Percentiles rank a stretch among this genome's conserved stretches.
Evolutionary conservation across 2,329 filamentous ascomycete genomes (phyloP).

Genomic region (Setomelanomma holmii): DNA sequence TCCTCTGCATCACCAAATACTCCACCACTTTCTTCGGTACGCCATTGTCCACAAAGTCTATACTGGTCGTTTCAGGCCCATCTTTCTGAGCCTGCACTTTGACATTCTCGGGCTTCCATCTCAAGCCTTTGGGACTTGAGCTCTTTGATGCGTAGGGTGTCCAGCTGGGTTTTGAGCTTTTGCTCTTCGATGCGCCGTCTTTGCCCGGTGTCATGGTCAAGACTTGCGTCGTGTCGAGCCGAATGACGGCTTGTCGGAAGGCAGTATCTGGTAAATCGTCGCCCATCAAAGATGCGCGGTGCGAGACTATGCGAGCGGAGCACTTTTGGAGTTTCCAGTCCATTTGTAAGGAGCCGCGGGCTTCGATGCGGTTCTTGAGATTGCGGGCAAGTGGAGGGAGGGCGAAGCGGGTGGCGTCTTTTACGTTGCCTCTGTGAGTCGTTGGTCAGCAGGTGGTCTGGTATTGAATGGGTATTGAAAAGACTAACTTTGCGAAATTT

Average conservation of each 20-base stretch:
- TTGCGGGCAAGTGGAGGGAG: constrained; percentile 59
- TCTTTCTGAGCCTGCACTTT: not conserved
- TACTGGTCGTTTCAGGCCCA: not conserved
- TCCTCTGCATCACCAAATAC: constrained; percentile 68
- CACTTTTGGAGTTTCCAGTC: constrained; percentile 42
- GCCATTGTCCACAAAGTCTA: constrained; percentile 2
- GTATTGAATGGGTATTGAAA: too few relatives aligned
- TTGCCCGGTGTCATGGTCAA: constrained; percentile 14
- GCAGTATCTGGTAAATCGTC: constrained; percentile 27
- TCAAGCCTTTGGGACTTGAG: not conserved
- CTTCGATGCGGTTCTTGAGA: constrained; percentile 62
- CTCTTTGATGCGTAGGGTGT: not conserved
- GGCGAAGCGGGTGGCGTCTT: constrained; percentile 57
- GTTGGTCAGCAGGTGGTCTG: too few relatives aligned
- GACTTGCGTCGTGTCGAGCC: constrained; percentile 30
- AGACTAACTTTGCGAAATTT: constrained; percentile 59
- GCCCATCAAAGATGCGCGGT: constrained; percentile 59
- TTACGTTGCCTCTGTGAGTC: constrained; percentile 25
- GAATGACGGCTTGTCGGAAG: constrained; percentile 36
- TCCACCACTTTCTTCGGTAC: constrained; percentile 58
- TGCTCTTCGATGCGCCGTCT: too few relatives aligned
- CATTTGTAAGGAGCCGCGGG: constrained; percentile 59
- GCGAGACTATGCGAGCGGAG: constrained; percentile 61
- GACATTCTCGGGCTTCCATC: constrained; percentile 11
- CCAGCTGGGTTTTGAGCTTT: not conserved